A percentile compares a stretch with the other conserved stretches of the same genome.
These are phyloP conservation scores for Paxillus rubicundulus DNA, from an alignment of 768 basidiomycete genomes.

Conservation along the genomic window DNA sequence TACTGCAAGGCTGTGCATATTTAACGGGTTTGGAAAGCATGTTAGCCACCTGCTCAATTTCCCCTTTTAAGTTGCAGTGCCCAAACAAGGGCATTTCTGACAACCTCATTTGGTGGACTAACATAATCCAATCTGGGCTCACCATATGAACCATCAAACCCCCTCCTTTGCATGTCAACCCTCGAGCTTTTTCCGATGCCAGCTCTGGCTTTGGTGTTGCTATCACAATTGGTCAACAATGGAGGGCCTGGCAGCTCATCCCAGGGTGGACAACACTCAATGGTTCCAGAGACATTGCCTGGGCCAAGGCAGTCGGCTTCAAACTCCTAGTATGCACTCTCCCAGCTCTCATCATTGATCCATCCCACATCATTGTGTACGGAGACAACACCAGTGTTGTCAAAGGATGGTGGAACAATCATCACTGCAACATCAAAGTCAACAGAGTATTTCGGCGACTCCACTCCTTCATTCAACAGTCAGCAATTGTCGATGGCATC, in stretches of 20 bases:
- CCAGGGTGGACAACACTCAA: slow-evolving; percentile 29
- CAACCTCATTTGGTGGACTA: slow-evolving; percentile 1
- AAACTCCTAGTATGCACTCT: slow-evolving; percentile 33
- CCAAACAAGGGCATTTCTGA: slow-evolving; percentile 1
- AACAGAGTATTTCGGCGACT: slow-evolving; percentile 32
- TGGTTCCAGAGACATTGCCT: slow-evolving; percentile 37
- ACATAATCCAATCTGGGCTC: slow-evolving; percentile 6
- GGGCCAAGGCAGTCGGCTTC: slow-evolving; percentile 49
- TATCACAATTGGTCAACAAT: slow-evolving; percentile 27
- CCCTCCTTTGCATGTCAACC: slow-evolving; percentile 24
- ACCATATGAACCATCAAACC: slow-evolving; percentile 26
- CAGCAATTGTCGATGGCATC: too few species aligned
- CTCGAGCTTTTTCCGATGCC: slow-evolving; percentile 41
- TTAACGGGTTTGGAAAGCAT: slow-evolving; percentile 40
- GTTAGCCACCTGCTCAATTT: slow-evolving; percentile 24
- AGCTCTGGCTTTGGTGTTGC: slow-evolving; percentile 37
- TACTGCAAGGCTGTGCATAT: slow-evolving; percentile 36
- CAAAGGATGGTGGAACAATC: slow-evolving; percentile 40
- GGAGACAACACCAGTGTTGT: slow-evolving; percentile 43
- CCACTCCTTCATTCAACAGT: slow-evolving; percentile 6
- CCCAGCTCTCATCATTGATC: not conserved
- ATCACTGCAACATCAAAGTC: slow-evolving; percentile 31
- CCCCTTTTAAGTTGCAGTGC: slow-evolving; percentile 31
- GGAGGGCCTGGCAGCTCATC: slow-evolving; percentile 33
- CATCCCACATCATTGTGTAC: slow-evolving; percentile 21